These are phyloP conservation scores for Pisolithus thermaeus DNA, from an alignment of 1,284 basidiomycete species.

Conservation along the genomic window DNA sequence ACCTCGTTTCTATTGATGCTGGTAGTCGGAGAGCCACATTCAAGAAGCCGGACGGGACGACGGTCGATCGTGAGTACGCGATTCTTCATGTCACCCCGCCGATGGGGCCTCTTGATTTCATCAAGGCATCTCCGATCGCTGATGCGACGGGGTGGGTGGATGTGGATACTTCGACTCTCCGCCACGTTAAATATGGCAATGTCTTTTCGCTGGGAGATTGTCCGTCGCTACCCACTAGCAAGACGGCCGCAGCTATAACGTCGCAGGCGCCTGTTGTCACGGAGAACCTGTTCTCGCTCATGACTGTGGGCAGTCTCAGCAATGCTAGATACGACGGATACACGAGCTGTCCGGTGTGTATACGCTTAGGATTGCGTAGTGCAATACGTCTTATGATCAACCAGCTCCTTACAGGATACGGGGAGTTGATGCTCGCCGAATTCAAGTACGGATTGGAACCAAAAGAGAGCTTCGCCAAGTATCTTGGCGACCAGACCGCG, in stretches of 20 bases:
- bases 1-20: constrained; percentile 74
- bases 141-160: constrained; percentile 86
- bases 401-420: constrained; percentile 79
- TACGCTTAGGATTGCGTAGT: constrained; percentile 1
- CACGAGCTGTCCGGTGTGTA: constrained; percentile 73
- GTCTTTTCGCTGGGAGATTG: constrained; percentile 91
- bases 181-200: constrained; percentile 81
- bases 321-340: constrained; percentile 77
- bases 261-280: constrained; percentile 89
- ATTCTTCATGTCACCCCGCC: constrained; percentile 87
- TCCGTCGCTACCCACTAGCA: constrained; percentile 88
- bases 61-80: constrained; percentile 72
- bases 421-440: constrained; percentile 86
- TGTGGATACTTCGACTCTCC: constrained; percentile 76
- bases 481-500: constrained; percentile 67
- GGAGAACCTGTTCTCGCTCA: constrained; percentile 78
- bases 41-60: constrained; percentile 64
- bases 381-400: constrained; percentile 12
- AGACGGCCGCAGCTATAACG: constrained; percentile 93
- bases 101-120: constrained; percentile 81
- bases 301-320: constrained; percentile 68
- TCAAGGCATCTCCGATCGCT: constrained; percentile 76
- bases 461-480: constrained; percentile 75
- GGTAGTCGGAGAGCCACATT: constrained; percentile 78
- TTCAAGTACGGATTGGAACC: constrained; percentile 84